phyloP scores from a whole-genome alignment of 768 basidiomycete genomes.

The Boletus speciosus region DNA sequence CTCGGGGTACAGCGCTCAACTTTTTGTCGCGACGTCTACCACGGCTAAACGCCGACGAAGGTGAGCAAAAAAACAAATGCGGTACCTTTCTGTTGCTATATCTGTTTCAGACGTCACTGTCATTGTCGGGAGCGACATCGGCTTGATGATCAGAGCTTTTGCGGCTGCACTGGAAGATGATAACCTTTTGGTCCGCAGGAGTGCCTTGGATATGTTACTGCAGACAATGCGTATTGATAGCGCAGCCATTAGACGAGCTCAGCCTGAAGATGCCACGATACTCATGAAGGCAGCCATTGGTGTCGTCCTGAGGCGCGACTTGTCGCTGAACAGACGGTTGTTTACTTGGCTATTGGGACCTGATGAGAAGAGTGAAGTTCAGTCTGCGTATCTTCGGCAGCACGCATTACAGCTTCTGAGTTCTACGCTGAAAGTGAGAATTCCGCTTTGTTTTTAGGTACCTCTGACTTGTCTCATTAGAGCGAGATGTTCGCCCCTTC shows the following conservation, averaged over 20 bases:
- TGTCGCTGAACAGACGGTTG: constrained; percentile 88
- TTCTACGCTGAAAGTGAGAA: constrained; percentile 60
- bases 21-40: constrained; percentile 83
- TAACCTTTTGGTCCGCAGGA: constrained; percentile 84
- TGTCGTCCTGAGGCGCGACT: constrained; percentile 88
- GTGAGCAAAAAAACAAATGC: constrained; percentile 34
- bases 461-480: constrained; percentile 35
- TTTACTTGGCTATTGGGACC: constrained; percentile 92
- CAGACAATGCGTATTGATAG: constrained; percentile 76
- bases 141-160: constrained; percentile 92
- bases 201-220: constrained; percentile 79
- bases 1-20: constrained; percentile 83
- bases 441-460: constrained; percentile 1
- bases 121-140: constrained; percentile 82
- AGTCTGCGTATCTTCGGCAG: constrained; percentile 64
- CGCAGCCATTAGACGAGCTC: constrained; percentile 62
- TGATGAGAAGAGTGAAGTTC: constrained; percentile 72
- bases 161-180: constrained; percentile 90
- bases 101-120: constrained; percentile 51
- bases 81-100: constrained; percentile 3
- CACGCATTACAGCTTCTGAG: constrained; percentile 72
- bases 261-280: constrained; percentile 70
- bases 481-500: constrained; percentile 74
- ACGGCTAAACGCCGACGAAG: constrained; percentile 63
- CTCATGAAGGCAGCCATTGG: constrained; percentile 83